phyloP scores from a whole-genome alignment of 208 protist genomes.

The Acanthamoeba polyphaga region DNA sequence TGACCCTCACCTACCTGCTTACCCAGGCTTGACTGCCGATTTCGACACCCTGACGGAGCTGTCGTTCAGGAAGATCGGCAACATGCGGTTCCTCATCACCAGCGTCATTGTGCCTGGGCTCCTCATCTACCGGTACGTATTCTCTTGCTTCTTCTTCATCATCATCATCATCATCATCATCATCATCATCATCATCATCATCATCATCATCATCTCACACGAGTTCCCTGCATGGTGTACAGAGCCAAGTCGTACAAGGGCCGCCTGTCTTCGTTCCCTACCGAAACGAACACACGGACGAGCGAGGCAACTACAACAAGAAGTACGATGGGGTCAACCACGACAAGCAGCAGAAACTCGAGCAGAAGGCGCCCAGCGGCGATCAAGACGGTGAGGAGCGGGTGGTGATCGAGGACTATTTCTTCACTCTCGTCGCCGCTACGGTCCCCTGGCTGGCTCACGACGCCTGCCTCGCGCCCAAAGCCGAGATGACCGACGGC shows the following conservation, averaged over 20 bases:
- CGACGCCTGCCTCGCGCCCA: slow-evolving; percentile 61
- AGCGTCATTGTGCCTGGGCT: slow-evolving; percentile 45
- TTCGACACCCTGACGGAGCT: slow-evolving; percentile 46
- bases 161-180: not conserved
- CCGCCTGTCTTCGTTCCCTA: slow-evolving; percentile 29
- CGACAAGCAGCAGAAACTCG: not conserved
- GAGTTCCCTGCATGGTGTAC: not conserved
- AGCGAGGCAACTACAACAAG: slow-evolving; percentile 49
- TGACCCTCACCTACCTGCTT: not conserved
- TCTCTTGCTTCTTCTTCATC: not conserved
- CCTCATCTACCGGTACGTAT: not conserved
- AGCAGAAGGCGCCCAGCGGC: not conserved
- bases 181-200: too few relatives aligned
- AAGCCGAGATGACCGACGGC: slow-evolving; percentile 10
- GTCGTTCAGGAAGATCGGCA: slow-evolving; percentile 63
- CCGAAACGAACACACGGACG: slow-evolving; percentile 46
- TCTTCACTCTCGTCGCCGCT: slow-evolving; percentile 43
- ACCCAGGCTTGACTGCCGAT: slow-evolving; percentile 1
- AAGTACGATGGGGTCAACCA: slow-evolving; percentile 38
- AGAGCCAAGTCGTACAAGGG: slow-evolving; percentile 47
- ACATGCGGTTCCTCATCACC: slow-evolving; percentile 55
- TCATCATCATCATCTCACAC: too few relatives aligned
- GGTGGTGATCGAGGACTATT: slow-evolving; percentile 34
- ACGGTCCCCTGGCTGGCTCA: slow-evolving; percentile 31
- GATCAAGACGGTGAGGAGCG: not conserved